Evolutionary conservation across 805 yeast genomes (phyloP).

Genomic region (Nadsonia fulvescens): DNA sequence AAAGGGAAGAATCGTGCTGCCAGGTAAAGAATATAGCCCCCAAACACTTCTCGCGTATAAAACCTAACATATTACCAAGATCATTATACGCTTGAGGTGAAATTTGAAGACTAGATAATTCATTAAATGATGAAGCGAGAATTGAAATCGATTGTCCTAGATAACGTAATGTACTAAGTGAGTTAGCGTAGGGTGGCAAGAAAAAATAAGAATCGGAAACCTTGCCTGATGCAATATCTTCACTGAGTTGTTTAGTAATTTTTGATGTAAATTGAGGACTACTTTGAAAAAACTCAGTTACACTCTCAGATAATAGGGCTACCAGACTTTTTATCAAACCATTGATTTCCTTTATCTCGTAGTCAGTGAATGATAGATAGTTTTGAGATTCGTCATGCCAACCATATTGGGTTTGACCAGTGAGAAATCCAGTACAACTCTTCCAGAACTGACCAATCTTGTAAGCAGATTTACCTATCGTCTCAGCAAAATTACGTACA

Average conservation of each 20-base stretch:
- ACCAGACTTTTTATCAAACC: constrained; percentile 24
- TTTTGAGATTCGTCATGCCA: constrained; percentile 22
- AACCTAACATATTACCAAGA: constrained; percentile 20
- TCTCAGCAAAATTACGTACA: constrained; percentile 24
- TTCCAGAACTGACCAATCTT: constrained; percentile 35
- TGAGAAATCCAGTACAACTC: constrained; percentile 34
- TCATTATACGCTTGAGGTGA: constrained; percentile 22
- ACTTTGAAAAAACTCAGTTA: constrained; percentile 17
- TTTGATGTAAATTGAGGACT: no score
- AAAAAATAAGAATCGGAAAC: no score
- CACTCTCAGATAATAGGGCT: constrained; percentile 14
- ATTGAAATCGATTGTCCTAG: constrained; percentile 28
- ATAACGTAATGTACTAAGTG: constrained; percentile 38
- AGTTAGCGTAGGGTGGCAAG: constrained; percentile 47
- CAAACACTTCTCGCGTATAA: constrained; percentile 26
- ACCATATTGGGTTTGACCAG: constrained; percentile 29
- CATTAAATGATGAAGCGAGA: constrained; percentile 24
- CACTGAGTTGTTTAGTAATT: no score
- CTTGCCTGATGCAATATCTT: no score
- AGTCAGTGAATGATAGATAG: constrained; percentile 25
- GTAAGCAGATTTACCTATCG: constrained; percentile 21
- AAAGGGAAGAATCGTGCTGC: constrained; percentile 28
- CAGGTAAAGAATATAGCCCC: constrained; percentile 32
- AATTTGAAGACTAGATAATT: constrained; percentile 26
- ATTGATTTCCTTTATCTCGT: constrained; percentile 25